Base-by-base conservation (phyloP, 805 yeast genomes). In the Schizosaccharomyces osmophilus region DNA sequence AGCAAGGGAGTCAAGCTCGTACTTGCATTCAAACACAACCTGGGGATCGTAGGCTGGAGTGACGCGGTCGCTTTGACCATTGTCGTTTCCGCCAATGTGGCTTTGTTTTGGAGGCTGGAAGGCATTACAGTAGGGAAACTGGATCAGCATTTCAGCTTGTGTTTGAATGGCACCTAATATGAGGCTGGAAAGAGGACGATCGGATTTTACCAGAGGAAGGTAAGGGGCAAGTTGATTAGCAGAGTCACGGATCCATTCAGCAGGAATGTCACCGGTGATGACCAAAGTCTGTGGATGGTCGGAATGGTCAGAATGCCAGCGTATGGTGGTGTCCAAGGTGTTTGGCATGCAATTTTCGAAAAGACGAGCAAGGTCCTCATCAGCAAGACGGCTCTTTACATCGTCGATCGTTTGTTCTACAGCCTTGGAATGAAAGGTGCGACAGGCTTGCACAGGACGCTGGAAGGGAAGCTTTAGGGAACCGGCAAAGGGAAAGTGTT, bases 241-340 rank as follows among this genome's bases (percentile, higher is more conserved):
- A 1, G 94, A 82, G 70, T 87, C 96, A 61, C 96, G 73, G 59
- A 87, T 73, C 96, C 96, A 87, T 70, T 87, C 95, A 1, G 95
- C 95, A 69, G 86, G 88, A 62, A 87, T 87, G 68, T 87, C 96
- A 9, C 96, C 96, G 0, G 96, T 87, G 41, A 87, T 90, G 0
- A 87, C 79, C 70, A 87, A 87, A 0, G 94, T 76, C 64, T 81
- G 79, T 0, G 88, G 79, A 9, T 62, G 66, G 29, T 63, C 64
- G 61, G 62, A 48, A 15, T 65, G 66, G 19, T 69, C 65, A 2
- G 68, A 65, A 69, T 83, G 87, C 86, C 87, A 87, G 61, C 85
- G 73, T 59, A 87, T 79, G 0, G 95, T 87, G 0, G 95, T 87
- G 67, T 87, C 96, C 61, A 87, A 72, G 0, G 96, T 87, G 69